Conservation (phyloP, 2,329 filamentous ascomycete species). For the Knufia petricola region DNA sequence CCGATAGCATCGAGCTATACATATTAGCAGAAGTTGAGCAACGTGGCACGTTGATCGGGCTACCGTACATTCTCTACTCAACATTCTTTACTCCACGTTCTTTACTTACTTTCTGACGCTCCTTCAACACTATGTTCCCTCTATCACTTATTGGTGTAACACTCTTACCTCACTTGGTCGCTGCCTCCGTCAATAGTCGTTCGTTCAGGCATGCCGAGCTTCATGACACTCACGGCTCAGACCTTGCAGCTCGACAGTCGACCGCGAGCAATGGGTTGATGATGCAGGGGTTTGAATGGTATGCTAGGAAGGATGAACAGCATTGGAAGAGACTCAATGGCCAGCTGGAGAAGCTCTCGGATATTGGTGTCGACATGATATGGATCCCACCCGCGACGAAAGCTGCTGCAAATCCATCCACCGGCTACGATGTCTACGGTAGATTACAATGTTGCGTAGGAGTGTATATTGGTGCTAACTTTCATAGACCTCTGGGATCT, state of each 20-base stretch:
- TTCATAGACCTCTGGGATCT: slow-evolving; percentile 5
- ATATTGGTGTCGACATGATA: slow-evolving; percentile 2
- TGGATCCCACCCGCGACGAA: slow-evolving; percentile 8
- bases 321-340: slow-evolving; percentile 8
- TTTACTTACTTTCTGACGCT: no score
- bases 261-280: not conserved
- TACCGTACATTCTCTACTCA: not conserved
- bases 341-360: slow-evolving; percentile 2
- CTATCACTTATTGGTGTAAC: not conserved
- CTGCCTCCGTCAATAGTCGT: not conserved
- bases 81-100: no score
- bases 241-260: not conserved
- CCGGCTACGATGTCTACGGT: slow-evolving; percentile 9
- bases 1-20: not conserved
- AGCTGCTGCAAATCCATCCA: not conserved
- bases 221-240: not conserved
- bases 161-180: not conserved
- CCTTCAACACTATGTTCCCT: no score
- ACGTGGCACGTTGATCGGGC: not conserved
- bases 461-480: no score
- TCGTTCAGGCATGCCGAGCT: not conserved
- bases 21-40: not conserved
- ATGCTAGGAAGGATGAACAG: slow-evolving; percentile 6
- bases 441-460: no score
- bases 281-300: slow-evolving; percentile 10